Evolutionary conservation across 2,329 filamentous ascomycete species (phyloP).

Genomic region (Phialemoniopsis sp.): DNA sequence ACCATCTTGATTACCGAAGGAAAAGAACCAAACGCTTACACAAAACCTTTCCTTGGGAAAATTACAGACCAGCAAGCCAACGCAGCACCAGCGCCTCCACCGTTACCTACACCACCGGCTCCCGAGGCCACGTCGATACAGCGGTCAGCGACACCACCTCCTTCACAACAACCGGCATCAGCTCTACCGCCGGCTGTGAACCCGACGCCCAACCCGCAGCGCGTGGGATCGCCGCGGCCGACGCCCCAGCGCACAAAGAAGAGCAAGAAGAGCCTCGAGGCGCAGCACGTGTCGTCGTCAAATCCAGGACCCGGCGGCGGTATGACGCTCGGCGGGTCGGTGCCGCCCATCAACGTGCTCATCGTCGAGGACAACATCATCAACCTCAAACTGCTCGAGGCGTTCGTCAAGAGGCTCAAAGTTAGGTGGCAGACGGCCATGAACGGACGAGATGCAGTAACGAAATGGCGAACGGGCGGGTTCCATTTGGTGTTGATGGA

Average conservation of each 20-base stretch:
- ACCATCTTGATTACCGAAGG: too few relatives aligned
- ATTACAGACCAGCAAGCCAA: constrained; percentile 39
- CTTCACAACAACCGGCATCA: not conserved
- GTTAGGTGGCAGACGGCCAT: constrained; percentile 97
- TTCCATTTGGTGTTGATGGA: constrained; percentile 98
- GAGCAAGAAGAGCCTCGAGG: constrained; percentile 45
- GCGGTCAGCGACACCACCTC: constrained; percentile 43
- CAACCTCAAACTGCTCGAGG: constrained; percentile 88
- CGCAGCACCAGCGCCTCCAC: constrained; percentile 38
- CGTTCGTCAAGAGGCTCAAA: constrained; percentile 92
- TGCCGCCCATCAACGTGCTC: constrained; percentile 93
- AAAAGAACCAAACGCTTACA: constrained; percentile 45
- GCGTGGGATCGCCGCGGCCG: constrained; percentile 43
- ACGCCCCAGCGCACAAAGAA: constrained; percentile 41
- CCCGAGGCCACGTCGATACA: constrained; percentile 42
- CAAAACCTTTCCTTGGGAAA: constrained; percentile 35
- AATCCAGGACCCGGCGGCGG: constrained; percentile 40
- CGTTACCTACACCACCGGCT: constrained; percentile 47
- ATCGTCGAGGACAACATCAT: constrained; percentile 99
- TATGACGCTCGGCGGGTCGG: constrained; percentile 67
- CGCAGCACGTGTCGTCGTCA: constrained; percentile 23
- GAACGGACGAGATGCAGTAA: constrained; percentile 89
- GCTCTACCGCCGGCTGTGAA: not conserved
- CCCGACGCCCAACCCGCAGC: constrained; percentile 24
- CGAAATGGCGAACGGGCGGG: constrained; percentile 87